Percentiles rank a stretch among this genome's conserved stretches.
phyloP scores from a whole-genome alignment of 1,284 basidiomycete genomes.

The Leccinum fuscescens region DNA sequence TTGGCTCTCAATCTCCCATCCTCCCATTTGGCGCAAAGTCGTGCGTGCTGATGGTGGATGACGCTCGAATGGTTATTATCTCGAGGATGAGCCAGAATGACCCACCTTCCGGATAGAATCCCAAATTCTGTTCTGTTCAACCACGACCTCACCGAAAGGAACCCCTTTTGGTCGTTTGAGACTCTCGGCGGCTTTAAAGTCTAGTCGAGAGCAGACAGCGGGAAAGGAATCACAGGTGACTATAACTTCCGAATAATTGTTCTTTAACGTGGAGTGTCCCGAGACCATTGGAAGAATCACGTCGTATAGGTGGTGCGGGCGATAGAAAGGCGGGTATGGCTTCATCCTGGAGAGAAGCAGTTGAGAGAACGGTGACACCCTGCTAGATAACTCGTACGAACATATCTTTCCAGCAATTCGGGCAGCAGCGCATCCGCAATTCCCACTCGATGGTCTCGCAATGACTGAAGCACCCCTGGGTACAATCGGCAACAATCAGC shows the following conservation, averaged over 20 bases:
- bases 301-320: neutral
- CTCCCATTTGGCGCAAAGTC: neutral
- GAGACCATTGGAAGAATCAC: neutral
- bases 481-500: neutral
- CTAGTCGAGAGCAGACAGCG: neutral
- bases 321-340: no score
- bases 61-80: neutral
- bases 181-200: constrained; percentile 2
- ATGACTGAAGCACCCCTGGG: constrained; percentile 33
- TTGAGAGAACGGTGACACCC: neutral
- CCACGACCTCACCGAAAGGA: neutral
- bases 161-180: neutral
- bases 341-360: constrained; percentile 7
- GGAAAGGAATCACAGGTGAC: rapidly evolving
- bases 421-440: constrained; percentile 39
- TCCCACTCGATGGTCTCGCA: constrained; percentile 37
- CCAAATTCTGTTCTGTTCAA: neutral
- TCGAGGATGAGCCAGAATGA: neutral
- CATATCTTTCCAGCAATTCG: constrained; percentile 30
- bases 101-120: constrained; percentile 5
- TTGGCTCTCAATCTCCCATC: neutral
- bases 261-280: neutral
- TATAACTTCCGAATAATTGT: rapidly evolving
- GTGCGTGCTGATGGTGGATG: constrained; percentile 5
- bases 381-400: neutral